Evolutionary conservation across 441 rosid genomes (phyloP).

Genomic region (Macaranga tanarius): DNA sequence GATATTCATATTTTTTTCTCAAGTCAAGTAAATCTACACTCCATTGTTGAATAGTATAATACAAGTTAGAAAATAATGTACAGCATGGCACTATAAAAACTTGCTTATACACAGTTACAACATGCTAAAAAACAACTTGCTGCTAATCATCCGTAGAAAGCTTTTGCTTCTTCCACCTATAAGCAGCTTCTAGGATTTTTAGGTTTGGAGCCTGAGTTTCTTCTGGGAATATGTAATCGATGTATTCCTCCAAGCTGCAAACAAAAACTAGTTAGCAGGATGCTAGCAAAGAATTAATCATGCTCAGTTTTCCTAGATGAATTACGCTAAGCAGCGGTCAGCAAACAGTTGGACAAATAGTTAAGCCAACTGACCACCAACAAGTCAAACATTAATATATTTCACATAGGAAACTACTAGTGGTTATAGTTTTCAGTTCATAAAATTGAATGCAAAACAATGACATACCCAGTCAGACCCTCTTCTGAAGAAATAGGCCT

Average conservation of each 20-base stretch:
- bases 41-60: too few relatives aligned
- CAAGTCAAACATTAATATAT: background rate
- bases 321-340: too few relatives aligned
- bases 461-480: constrained; percentile 68
- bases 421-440: background rate
- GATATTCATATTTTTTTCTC: too few relatives aligned
- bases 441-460: background rate
- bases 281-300: background rate
- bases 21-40: too few relatives aligned
- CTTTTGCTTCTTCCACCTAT: constrained; percentile 82
- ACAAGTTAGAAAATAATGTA: too few relatives aligned
- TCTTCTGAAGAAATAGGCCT: constrained; percentile 59
- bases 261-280: constrained; percentile 5
- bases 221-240: constrained; percentile 81
- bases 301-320: too few relatives aligned
- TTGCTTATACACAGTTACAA: too few relatives aligned
- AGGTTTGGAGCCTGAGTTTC: constrained; percentile 75
- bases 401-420: too few relatives aligned
- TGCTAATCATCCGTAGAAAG: background rate
- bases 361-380: background rate
- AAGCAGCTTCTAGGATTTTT: constrained; percentile 85
- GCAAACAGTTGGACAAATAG: too few relatives aligned
- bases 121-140: too few relatives aligned
- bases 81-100: too few relatives aligned
- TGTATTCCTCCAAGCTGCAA: constrained; percentile 74